Conservation (phyloP, 805 yeast species). For the Cyberlindnera mississippiensis region DNA sequence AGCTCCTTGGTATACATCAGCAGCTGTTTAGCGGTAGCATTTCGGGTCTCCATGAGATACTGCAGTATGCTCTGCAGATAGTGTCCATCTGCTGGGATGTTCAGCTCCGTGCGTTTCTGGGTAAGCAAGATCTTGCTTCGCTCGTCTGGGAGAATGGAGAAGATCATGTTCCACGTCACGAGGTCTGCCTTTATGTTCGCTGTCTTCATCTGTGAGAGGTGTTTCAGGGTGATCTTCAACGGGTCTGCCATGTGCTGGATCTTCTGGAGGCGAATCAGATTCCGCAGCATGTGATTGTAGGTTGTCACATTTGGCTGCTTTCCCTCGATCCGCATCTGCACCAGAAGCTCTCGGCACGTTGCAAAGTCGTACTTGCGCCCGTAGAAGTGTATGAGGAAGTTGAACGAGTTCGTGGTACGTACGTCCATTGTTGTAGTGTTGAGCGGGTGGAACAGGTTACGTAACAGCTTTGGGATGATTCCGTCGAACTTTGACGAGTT, state of each 20-base stretch:
- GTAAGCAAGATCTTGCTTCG: conserved; percentile 31
- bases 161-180: conserved; percentile 36
- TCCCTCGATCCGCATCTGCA: conserved; percentile 36
- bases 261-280: conserved; percentile 27
- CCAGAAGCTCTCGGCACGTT: conserved; percentile 36
- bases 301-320: conserved; percentile 35
- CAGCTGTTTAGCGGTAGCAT: conserved; percentile 13
- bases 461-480: conserved; percentile 34
- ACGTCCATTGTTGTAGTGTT: conserved; percentile 31
- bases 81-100: conserved; percentile 30
- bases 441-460: conserved; percentile 37
- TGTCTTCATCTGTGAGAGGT: conserved; percentile 31
- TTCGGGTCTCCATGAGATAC: conserved; percentile 17
- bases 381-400: conserved; percentile 38
- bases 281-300: conserved; percentile 35
- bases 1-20: conserved; percentile 12
- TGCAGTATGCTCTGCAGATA: conserved; percentile 27
- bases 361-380: conserved; percentile 36
- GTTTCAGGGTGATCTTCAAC: conserved; percentile 26
- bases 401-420: conserved; percentile 32
- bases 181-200: conserved; percentile 30
- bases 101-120: conserved; percentile 29
- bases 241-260: conserved; percentile 29
- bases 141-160: conserved; percentile 31
- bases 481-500: conserved; percentile 36